Evolutionary conservation across 2,329 filamentous ascomycete species (phyloP), one percentile per base, ranked within the genome.

Genomic region (Aulographum hederae): DNA sequence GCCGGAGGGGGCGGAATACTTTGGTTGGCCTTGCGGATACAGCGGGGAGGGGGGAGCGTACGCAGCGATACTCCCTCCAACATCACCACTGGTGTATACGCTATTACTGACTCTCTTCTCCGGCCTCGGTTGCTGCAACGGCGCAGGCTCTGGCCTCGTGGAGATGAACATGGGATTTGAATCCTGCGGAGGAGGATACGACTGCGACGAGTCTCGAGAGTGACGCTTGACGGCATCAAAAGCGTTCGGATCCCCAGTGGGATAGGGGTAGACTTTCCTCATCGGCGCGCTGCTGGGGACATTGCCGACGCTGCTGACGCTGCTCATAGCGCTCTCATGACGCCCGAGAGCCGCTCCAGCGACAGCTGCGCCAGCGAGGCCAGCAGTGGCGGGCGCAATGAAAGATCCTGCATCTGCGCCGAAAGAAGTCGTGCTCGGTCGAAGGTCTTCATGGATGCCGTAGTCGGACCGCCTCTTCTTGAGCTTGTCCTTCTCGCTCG

Each of bases 91-190:
- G 26, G 26, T 65, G 42, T 81, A 79, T 1, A 85, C 64, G 13
- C 68, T 67, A 38, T 68, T 67, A 16, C 25, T 34, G 20, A 37
- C 23, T 74, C 73, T 3, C 91, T 71, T 28, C 36, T 80, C 67
- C 2, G 85, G 85, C 42, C 84, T 76, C 2, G 85, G 85, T 43
- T 92, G 81, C 48, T 89, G 78, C n/a, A 94, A 61, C 8, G 74
- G 72, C 19, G 82, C 65, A 0, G 69, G 61, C 4, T 44, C 48
- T 6, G 46, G 46, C 20, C 45, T 43, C 5, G 48, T 41, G 12
- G 48, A 49, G 10, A 52, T 33, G 4, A 50, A 28, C 31, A 49
- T 46, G 32, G 52, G 50, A n/a, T n/a, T n/a, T n/a, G n/a, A n/a
- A 11, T 44, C 29, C 18, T 58, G 53, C 33, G 54, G 50, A 23